Percentiles rank a stretch among this genome's conserved stretches.
These are phyloP conservation scores for Linnemannia elongata DNA, from an alignment of 192 early-diverging fungal species.

Conservation along the genomic window DNA sequence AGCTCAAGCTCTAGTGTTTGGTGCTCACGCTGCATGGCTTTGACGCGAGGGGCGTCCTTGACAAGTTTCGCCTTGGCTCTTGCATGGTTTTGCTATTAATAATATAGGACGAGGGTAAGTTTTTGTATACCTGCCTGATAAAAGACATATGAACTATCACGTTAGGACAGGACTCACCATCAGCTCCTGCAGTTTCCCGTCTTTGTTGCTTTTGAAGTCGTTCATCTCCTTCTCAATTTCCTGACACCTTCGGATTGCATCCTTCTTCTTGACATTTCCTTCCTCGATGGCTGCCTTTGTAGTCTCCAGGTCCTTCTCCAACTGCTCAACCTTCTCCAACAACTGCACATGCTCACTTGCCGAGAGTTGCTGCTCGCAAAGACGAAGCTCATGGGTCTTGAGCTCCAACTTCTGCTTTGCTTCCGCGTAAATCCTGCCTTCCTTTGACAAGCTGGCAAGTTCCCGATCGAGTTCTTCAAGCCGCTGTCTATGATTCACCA, in stretches of 20 bases:
- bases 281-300: constrained; percentile 56
- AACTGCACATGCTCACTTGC: constrained; percentile 73
- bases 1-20: constrained; percentile 76
- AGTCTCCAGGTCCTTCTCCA: constrained; percentile 69
- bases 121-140: neutral
- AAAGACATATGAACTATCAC: neutral
- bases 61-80: constrained; percentile 74
- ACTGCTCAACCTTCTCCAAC: constrained; percentile 65
- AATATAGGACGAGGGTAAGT: neutral
- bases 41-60: constrained; percentile 63
- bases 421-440: constrained; percentile 69
- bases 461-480: constrained; percentile 67
- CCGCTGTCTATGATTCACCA: constrained; percentile 62
- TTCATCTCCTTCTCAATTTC: constrained; percentile 90
- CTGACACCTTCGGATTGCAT: constrained; percentile 65
- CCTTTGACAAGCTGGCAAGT: constrained; percentile 67
- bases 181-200: constrained; percentile 89
- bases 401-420: constrained; percentile 78
- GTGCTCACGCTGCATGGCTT: constrained; percentile 75
- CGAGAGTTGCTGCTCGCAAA: constrained; percentile 82
- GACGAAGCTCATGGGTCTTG: constrained; percentile 79
- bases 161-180: constrained; percentile 56
- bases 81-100: constrained; percentile 71
- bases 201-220: constrained; percentile 90
- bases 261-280: constrained; percentile 62